Percentiles rank a stretch among this genome's conserved stretches.
These are phyloP conservation scores for Ilyonectria mors-panacis DNA, from an alignment of 2,329 filamentous ascomycete species.

Conservation along the genomic window DNA sequence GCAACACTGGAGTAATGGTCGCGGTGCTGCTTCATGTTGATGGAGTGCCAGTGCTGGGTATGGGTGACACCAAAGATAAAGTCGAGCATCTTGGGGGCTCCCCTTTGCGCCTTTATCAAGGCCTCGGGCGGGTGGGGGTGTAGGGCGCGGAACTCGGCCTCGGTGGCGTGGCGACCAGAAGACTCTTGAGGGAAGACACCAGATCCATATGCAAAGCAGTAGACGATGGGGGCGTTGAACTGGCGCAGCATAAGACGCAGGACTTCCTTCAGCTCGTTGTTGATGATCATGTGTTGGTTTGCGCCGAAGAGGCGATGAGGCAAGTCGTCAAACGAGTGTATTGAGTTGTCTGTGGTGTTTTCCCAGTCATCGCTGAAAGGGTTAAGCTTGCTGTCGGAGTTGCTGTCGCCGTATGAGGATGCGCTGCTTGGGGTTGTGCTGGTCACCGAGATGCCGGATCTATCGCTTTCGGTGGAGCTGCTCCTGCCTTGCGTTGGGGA, in stretches of 20 bases:
- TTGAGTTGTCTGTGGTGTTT: slow-evolving; percentile 58
- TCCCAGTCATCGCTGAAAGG: slow-evolving; percentile 61
- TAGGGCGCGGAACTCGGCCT: slow-evolving; percentile 72
- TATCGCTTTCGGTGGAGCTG: slow-evolving; percentile 29
- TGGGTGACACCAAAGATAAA: slow-evolving; percentile 97
- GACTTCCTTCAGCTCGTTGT: slow-evolving; percentile 94
- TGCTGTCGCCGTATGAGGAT: slow-evolving; percentile 44
- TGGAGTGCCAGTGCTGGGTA: slow-evolving; percentile 95
- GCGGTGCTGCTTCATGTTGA: slow-evolving; percentile 90
- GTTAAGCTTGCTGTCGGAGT: slow-evolving; percentile 50
- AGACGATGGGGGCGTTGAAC: slow-evolving; percentile 93
- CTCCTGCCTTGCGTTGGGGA: slow-evolving; percentile 27
- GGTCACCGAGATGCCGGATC: slow-evolving; percentile 21
- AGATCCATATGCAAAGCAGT: slow-evolving; percentile 97
- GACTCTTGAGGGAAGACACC: slow-evolving; percentile 90
- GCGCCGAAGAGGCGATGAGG: slow-evolving; percentile 80
- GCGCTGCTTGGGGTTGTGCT: slow-evolving; percentile 32
- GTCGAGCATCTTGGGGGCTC: slow-evolving; percentile 96
- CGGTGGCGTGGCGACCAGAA: slow-evolving; percentile 67
- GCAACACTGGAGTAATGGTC: slow-evolving; percentile 93
- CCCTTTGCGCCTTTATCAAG: slow-evolving; percentile 87
- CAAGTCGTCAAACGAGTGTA: slow-evolving; percentile 61
- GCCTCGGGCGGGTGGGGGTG: slow-evolving; percentile 88
- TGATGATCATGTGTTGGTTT: slow-evolving; percentile 97
- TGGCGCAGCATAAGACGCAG: slow-evolving; percentile 90